These are phyloP conservation scores for Diplocarpon mali DNA, from an alignment of 2,329 filamentous ascomycete genomes.

Conservation along the genomic window DNA sequence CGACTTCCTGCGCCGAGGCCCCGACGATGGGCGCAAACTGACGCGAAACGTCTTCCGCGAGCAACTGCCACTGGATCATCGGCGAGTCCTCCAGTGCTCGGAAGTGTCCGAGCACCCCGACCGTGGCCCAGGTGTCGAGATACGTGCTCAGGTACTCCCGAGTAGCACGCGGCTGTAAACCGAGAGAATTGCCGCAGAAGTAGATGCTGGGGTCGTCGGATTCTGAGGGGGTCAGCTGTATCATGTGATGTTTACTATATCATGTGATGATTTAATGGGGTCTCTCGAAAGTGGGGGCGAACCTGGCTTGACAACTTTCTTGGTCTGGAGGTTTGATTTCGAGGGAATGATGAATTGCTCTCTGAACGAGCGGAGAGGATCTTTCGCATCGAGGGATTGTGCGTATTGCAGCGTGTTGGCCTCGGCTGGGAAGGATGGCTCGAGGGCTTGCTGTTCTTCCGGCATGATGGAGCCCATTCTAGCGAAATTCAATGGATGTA, in stretches of 20 bases:
- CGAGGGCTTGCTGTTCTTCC: constrained; percentile 11
- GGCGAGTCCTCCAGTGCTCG: constrained; percentile 54
- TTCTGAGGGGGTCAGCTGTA: constrained; percentile 8
- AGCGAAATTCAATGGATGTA: not conserved
- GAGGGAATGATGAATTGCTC: constrained; percentile 69
- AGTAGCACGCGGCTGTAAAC: constrained; percentile 65
- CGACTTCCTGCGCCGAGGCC: constrained; percentile 60
- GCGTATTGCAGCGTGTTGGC: constrained; percentile 40
- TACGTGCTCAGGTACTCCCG: constrained; percentile 58
- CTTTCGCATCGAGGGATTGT: constrained; percentile 44
- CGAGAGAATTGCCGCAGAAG: constrained; percentile 83
- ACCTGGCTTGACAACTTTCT: constrained; percentile 36
- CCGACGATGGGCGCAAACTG: constrained; percentile 67
- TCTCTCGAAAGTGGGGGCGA: constrained; percentile 1
- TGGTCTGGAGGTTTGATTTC: constrained; percentile 57
- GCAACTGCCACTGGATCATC: constrained; percentile 62
- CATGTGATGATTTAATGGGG: no score
- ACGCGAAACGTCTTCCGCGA: constrained; percentile 62
- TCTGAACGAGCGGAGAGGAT: constrained; percentile 49
- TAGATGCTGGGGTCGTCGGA: constrained; percentile 50
- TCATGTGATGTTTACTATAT: constrained; percentile 7
- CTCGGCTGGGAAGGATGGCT: constrained; percentile 36
- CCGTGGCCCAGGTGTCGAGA: constrained; percentile 71
- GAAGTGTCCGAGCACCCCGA: constrained; percentile 81
- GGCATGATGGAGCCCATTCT: constrained; percentile 22